A percentile compares a stretch with the other conserved stretches of the same genome.
Evolutionary conservation across 345 rosid species (phyloP).

Genomic region (Nasturtium officinale): DNA sequence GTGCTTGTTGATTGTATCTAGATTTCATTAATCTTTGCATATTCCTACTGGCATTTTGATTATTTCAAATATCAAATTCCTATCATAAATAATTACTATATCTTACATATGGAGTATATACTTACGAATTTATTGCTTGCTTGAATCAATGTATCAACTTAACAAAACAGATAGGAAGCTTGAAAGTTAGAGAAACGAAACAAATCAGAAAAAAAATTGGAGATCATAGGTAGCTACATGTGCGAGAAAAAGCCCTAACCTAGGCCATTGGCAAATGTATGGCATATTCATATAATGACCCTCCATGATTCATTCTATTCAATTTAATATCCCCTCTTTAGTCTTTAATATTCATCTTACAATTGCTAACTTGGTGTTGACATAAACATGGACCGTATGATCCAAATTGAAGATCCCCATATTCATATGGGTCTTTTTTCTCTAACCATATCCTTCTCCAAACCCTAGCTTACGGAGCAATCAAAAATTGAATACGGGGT

Average conservation of each 20-base stretch:
- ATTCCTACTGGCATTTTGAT: background rate
- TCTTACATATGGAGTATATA: background rate
- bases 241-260: conserved; percentile 25
- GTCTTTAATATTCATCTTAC: conserved; percentile 19
- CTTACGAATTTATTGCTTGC: conserved; percentile 27
- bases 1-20: too few relatives aligned
- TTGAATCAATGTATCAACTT: conserved; percentile 38
- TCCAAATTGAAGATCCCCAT: conserved; percentile 42
- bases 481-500: conserved; percentile 38
- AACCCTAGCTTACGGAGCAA: conserved; percentile 34
- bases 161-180: conserved; percentile 44
- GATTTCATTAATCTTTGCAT: too few relatives aligned
- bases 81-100: background rate
- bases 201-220: conserved; percentile 21
- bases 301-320: conserved; percentile 14
- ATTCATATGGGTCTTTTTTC: conserved; percentile 27
- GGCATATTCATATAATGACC: conserved; percentile 32
- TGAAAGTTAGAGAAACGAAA: conserved; percentile 37
- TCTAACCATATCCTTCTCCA: conserved; percentile 14
- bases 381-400: conserved; percentile 42
- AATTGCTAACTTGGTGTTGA: conserved; percentile 16
- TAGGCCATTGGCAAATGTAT: conserved; percentile 39
- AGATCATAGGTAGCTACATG: conserved; percentile 38
- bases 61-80: background rate
- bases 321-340: background rate